Conservation (phyloP, 2,329 filamentous ascomycete genomes). For the Teratosphaeria destructans region DNA sequence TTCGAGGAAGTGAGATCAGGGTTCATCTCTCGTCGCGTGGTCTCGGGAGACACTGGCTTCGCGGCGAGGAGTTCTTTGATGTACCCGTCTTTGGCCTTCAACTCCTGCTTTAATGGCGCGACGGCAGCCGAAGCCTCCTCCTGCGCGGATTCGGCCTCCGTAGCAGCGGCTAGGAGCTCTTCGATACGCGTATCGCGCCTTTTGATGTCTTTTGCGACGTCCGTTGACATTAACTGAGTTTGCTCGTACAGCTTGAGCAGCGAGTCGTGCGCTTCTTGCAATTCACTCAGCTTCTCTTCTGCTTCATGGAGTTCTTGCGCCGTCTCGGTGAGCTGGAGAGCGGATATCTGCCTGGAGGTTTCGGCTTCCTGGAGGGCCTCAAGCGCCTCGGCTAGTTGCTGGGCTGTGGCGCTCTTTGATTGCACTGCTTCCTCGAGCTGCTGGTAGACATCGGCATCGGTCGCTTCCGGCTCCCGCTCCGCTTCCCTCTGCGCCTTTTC, state of each 20-base stretch:
- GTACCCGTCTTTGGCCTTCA: neutral
- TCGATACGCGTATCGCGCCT: neutral
- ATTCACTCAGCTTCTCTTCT: neutral
- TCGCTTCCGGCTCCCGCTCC: neutral
- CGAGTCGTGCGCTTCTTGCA: neutral
- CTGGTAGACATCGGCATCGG: neutral
- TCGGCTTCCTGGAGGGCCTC: neutral
- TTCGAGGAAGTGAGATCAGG: neutral
- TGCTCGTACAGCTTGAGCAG: neutral
- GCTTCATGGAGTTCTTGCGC: neutral
- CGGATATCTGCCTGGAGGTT: neutral
- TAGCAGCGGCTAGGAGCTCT: neutral
- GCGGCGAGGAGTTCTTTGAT: neutral
- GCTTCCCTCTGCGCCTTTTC: neutral
- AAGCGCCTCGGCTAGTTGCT: neutral
- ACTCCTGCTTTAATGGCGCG: neutral
- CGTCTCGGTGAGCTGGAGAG: neutral
- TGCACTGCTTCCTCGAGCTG: neutral
- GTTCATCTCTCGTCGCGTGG: neutral
- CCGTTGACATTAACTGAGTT: neutral
- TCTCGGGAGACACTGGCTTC: neutral
- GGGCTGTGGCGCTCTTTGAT: neutral
- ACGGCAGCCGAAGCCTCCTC: neutral
- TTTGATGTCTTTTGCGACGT: neutral
- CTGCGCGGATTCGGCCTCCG: neutral